Evolutionary conservation across 352 stramenopile species (phyloP).

Genomic region (Phytophthora citrophthora): DNA sequence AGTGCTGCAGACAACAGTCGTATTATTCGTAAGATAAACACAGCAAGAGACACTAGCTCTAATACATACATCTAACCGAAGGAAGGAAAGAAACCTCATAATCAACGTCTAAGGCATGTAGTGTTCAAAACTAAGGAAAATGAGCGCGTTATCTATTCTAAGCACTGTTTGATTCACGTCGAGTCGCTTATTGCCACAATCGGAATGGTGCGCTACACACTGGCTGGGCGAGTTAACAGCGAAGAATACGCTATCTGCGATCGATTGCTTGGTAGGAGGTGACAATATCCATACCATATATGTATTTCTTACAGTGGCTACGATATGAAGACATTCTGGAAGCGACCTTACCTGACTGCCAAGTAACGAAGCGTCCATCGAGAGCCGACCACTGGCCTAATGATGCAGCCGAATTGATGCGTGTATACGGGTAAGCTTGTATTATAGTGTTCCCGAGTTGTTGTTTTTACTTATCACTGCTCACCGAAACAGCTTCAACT

Average conservation of each 20-base stretch:
- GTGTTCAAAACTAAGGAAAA: no score
- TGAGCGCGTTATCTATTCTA: constrained; percentile 1
- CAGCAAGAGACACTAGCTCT: no score
- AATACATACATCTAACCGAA: no score
- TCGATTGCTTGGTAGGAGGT: constrained; percentile 58
- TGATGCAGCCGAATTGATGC: constrained; percentile 52
- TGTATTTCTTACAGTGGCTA: not conserved
- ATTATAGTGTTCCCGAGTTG: not conserved
- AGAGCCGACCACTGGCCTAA: constrained; percentile 50
- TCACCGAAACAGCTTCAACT: constrained; percentile 22
- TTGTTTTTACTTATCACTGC: constrained; percentile 10
- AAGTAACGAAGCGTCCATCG: constrained; percentile 58
- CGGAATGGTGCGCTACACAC: constrained; percentile 66
- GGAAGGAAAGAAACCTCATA: no score
- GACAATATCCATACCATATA: not conserved
- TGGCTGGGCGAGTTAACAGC: constrained; percentile 69
- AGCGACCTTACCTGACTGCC: constrained; percentile 58
- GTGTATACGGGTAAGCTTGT: constrained; percentile 51
- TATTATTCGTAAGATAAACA: no score
- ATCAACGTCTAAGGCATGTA: no score
- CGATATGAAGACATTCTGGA: constrained; percentile 58
- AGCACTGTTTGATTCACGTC: not conserved
- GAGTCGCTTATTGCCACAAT: not conserved
- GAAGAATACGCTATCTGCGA: constrained; percentile 82
- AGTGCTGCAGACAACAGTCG: no score